These are phyloP conservation scores for Suillus luteus DNA, from an alignment of 768 basidiomycete genomes.

Conservation along the genomic window DNA sequence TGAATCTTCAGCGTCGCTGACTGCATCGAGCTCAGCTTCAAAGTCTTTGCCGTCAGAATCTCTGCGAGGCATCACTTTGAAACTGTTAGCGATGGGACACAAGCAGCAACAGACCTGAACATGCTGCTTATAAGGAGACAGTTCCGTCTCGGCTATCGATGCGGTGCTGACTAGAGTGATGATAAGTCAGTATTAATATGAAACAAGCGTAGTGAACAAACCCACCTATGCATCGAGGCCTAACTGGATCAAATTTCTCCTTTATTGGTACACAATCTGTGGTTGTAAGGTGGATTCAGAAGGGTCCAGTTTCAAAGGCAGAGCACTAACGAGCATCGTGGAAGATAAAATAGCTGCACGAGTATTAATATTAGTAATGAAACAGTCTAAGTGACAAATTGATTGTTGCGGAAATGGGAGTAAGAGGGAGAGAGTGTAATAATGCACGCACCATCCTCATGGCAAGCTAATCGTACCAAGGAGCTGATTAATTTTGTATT, in stretches of 20 bases:
- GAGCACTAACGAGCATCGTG: neutral
- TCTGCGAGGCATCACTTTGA: neutral
- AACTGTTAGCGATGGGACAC: neutral
- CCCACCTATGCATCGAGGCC: neutral
- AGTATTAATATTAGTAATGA: neutral
- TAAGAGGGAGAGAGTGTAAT: too few relatives aligned
- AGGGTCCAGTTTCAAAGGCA: neutral
- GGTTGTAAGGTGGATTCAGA: neutral
- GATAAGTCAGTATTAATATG: neutral
- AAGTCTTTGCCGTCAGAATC: neutral
- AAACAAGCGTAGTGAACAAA: neutral
- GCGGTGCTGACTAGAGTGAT: neutral
- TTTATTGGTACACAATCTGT: neutral
- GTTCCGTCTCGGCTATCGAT: neutral
- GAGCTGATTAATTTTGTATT: slow-evolving; percentile 64
- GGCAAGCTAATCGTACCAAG: slow-evolving; percentile 63
- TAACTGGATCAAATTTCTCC: neutral
- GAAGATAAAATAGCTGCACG: neutral
- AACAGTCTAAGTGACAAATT: too few relatives aligned
- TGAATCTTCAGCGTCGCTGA: too few relatives aligned
- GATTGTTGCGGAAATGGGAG: too few relatives aligned
- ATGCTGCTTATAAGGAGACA: neutral
- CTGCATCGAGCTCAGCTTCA: neutral
- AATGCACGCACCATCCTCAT: slow-evolving; percentile 35
- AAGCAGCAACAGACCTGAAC: neutral